Conservation (phyloP, 257 asterid species). For the Solanum chilense region DNA sequence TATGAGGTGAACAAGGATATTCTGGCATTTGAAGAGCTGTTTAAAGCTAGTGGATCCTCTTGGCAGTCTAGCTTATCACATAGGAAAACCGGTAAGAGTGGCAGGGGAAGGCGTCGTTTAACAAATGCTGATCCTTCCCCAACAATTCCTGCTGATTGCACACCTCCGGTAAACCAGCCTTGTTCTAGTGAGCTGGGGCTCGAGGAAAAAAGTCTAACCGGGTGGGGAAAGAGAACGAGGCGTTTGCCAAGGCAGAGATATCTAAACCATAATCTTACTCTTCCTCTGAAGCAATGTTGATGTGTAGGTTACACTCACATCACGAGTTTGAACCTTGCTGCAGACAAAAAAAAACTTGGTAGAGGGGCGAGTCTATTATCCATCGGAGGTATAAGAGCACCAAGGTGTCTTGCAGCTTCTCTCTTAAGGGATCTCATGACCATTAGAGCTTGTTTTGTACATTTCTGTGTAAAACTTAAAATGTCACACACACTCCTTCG, state of each 20-base stretch:
- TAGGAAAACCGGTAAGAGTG: constrained; percentile 17
- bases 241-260: constrained; percentile 62
- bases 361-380: neutral
- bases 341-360: neutral
- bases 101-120: constrained; percentile 30
- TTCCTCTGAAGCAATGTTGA: constrained; percentile 12
- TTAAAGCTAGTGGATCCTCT: constrained; percentile 22
- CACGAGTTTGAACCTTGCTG: neutral
- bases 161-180: constrained; percentile 12
- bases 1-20: constrained; percentile 61
- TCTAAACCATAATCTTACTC: constrained; percentile 7
- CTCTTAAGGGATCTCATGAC: neutral
- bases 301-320: neutral
- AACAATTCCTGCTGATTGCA: neutral
- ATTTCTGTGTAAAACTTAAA: neutral
- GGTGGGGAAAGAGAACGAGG: constrained; percentile 74
- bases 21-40: constrained; percentile 48
- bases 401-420: neutral
- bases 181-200: constrained; percentile 2
- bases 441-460: neutral
- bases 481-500: neutral
- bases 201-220: constrained; percentile 33
- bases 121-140: constrained; percentile 6
- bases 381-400: neutral
- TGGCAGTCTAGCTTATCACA: constrained; percentile 12